phyloP scores from a whole-genome alignment of 176 grass and related monocot genomes.

The Thinopyrum elongatum region DNA sequence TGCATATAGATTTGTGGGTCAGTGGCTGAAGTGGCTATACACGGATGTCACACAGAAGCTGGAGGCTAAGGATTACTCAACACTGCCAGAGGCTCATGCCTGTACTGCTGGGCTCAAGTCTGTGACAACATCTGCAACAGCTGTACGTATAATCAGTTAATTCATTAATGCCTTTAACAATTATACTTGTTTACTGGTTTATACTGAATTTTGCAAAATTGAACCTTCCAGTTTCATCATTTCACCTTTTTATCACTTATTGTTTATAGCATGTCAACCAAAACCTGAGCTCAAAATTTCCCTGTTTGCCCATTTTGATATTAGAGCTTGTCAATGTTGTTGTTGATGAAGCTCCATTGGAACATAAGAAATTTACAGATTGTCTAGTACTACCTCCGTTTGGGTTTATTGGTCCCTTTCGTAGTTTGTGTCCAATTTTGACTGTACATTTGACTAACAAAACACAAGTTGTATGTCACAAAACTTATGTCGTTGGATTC shows the following conservation, averaged over 20 bases:
- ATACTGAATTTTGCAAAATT: background rate
- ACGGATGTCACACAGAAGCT: slow-evolving; percentile 83
- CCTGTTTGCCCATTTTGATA: background rate
- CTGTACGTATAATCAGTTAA: slow-evolving; percentile 50
- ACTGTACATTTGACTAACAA: no score
- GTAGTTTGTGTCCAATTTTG: no score
- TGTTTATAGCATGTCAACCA: background rate
- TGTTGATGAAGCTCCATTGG: background rate
- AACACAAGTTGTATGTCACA: no score
- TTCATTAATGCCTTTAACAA: background rate
- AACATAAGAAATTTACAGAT: background rate
- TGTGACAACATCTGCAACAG: slow-evolving; percentile 84
- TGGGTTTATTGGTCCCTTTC: no score
- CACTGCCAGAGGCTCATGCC: slow-evolving; percentile 87
- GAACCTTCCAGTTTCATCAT: background rate
- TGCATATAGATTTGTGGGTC: slow-evolving; percentile 92
- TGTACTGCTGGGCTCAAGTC: slow-evolving; percentile 97
- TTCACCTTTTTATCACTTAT: background rate
- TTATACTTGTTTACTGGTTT: background rate
- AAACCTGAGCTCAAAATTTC: background rate
- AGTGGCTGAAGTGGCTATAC: slow-evolving; percentile 98
- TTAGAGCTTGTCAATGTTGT: background rate
- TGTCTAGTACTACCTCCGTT: no score
- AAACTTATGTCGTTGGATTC: no score
- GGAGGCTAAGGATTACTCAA: slow-evolving; percentile 91